phyloP scores from a whole-genome alignment of 176 grass and related monocot species.

The Coix lacrymajobi region DNA sequence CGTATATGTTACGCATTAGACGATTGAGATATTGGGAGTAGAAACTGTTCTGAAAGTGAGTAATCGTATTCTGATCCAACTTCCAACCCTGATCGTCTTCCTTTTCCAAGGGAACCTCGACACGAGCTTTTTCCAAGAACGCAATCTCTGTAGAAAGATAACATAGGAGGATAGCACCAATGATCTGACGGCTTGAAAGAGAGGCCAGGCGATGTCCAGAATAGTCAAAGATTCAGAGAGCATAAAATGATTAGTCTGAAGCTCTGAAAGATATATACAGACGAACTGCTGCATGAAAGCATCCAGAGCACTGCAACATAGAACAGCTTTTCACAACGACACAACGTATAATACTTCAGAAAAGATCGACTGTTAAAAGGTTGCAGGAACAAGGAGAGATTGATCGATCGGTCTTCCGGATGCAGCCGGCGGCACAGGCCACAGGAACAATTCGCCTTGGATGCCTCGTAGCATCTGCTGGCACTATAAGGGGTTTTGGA shows the following conservation, averaged over 20 bases:
- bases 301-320: not conserved
- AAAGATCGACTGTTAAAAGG: slow-evolving; percentile 1
- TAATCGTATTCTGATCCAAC: slow-evolving; percentile 16
- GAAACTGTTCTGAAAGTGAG: slow-evolving; percentile 18
- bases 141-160: slow-evolving; percentile 13
- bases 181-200: slow-evolving; percentile 35
- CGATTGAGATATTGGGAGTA: slow-evolving; percentile 9
- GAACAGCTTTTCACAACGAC: not conserved
- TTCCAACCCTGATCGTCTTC: slow-evolving; percentile 6
- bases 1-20: not conserved
- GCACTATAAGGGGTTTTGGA: slow-evolving; percentile 18
- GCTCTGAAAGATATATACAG: slow-evolving; percentile 1
- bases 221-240: slow-evolving; percentile 40
- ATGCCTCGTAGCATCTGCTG: slow-evolving; percentile 32
- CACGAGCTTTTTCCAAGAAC: slow-evolving; percentile 2
- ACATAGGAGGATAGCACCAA: slow-evolving; percentile 15
- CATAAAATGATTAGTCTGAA: slow-evolving; percentile 18
- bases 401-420: not conserved
- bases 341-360: not conserved
- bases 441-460: slow-evolving; percentile 19
- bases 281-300: slow-evolving; percentile 32
- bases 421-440: no score
- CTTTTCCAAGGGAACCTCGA: slow-evolving; percentile 19
- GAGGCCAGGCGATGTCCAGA: slow-evolving; percentile 36
- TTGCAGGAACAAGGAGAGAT: not conserved